Evolutionary conservation across 169 alveolate species (phyloP), one percentile per base, ranked within the genome.

Genomic region (Condylostoma magnum): DNA sequence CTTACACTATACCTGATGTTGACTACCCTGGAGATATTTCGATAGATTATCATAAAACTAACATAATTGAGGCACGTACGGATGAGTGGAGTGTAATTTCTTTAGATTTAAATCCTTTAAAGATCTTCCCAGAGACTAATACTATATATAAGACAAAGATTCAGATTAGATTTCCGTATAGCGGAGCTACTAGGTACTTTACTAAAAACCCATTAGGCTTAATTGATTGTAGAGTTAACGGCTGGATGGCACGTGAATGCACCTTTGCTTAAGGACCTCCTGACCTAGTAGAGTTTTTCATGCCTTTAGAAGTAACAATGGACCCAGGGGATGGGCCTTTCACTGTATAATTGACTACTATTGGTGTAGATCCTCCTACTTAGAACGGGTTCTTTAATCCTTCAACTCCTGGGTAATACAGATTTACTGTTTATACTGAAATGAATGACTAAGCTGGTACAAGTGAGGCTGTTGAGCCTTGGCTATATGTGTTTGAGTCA

Each of bases 401-500:
- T 2, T 36, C 38, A 6, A 3, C 55, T 0, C 12, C 36, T n/a
- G 73, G 73, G 12, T 63, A 63, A 25, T 63, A 63, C 6, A 22
- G 73, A 34, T 63, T 63, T 20, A 63, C 46, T 22, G 60, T 63
- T 5, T 28, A 63, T 12, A 2, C 46, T 25, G 20, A 63, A 36
- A n/a, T n/a, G n/a, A 63, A 63, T 27, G 46, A 63, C 27, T 12
- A 38, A 0, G 73, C 58, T 0, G 73, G 22, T 27, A 37, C 38
- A 18, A 37, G 22, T 20, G 73, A 63, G 33, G 58, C 38, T 27
- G 73, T 57, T 22, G 73, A 63, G 33, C 73, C 73, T 18, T 46
- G 38, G 38, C 25, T 63, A 1, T 63, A 63, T 44, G 63, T 63
- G 15, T 20, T 46, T 1, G 73, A 46, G 46, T 10, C 38, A 25